A percentile compares a stretch with the other conserved stretches of the same genome.
Conservation (phyloP, 306 rosid genomes). For the Acacia confusa region DNA sequence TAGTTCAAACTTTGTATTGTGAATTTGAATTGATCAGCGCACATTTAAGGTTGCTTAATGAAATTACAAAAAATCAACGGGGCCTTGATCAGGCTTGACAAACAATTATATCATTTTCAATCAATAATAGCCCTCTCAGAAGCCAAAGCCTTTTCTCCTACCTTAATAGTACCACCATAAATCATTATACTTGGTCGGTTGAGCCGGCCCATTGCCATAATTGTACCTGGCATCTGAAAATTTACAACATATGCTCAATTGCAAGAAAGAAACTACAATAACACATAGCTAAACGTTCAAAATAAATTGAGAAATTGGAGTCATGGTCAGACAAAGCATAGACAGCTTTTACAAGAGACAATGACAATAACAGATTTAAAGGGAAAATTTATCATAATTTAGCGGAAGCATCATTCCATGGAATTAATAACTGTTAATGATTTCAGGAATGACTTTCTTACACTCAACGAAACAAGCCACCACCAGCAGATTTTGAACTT, state of each 20-base stretch:
- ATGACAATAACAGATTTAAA: background rate
- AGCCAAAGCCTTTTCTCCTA: conserved; percentile 25
- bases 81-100: background rate
- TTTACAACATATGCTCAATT: conserved; percentile 1
- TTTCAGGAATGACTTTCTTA: background rate
- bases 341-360: background rate
- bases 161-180: conserved; percentile 96
- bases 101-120: background rate
- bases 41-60: background rate
- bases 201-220: conserved; percentile 93
- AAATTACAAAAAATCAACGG: background rate
- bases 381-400: background rate
- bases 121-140: background rate
- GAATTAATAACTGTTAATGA: background rate
- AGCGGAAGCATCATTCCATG: background rate
- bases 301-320: background rate
- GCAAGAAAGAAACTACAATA: background rate
- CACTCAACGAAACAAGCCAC: background rate
- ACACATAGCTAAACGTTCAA: conserved; percentile 1
- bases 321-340: background rate
- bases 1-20: background rate
- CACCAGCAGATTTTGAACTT: background rate
- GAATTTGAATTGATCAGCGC: background rate
- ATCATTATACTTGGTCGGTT: conserved; percentile 96
- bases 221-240: conserved; percentile 95